Evolutionary conservation across 2,329 filamentous ascomycete species (phyloP), one percentile per base, ranked within the genome.

Genomic region (Aspergillus phoenicis): DNA sequence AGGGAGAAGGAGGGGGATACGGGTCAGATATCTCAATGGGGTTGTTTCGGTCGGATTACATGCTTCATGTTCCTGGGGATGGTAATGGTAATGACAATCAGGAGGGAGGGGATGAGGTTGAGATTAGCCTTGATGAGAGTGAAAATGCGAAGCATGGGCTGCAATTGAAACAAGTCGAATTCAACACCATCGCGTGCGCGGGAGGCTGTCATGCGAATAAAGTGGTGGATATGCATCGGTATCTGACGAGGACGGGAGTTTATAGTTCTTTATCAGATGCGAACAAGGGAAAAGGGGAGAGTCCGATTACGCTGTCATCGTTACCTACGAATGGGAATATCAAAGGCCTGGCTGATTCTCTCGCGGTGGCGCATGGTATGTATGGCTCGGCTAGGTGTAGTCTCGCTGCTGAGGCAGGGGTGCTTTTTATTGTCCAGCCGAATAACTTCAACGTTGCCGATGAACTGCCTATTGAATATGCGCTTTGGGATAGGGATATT

Each of bases 381-480:
- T 80, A 80, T 58, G 67, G 70, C 2, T 43, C 57, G 6, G 67
- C 64, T 20, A 67, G 30, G 28, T 65, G 53, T 33, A 30, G 54
- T 5, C 28, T 30, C 0, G 8, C 65, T 5, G 60, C 57, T 3
- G 26, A 61, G 28, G 75, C 70, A 8, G 79, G 73, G 7, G 70
- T 82, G 10, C 70, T 82, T 1, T 77, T 81, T 67, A 66, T 80
- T 22, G 79, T 82, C 2, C 79, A 81, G 63, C 75, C 77, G 1
- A 51, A 71, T 28, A 81, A 81, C 64, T 77, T 81, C 70, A 81
- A 81, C 59, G 73, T 80, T 26, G 75, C 76, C 15, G 79, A 81
- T 57, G 78, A 82, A 60, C 70, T 79, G 59, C 78, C 79, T 1
- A 73, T 81, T n/a, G 79, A 81, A 58, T 80, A 80, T 64, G 73